Evolutionary conservation across 257 asterid species (phyloP).

Genomic region (Nicotiana tabacum): DNA sequence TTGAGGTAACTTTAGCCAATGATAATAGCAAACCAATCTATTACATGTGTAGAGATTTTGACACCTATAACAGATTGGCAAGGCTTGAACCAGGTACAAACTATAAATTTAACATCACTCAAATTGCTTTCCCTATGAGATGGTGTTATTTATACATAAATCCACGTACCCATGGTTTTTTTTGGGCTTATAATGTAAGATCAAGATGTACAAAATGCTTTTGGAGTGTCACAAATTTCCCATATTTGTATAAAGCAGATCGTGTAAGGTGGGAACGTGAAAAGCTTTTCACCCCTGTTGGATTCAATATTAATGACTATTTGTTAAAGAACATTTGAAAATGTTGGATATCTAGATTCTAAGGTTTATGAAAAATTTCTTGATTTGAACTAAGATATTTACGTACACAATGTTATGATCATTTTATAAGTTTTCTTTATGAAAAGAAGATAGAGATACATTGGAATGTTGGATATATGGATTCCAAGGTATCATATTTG

Average conservation of each 20-base stretch:
- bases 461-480: background rate
- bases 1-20: slow-evolving; percentile 23
- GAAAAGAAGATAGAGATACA: background rate
- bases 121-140: slow-evolving; percentile 25
- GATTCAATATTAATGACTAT: slow-evolving; percentile 1
- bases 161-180: slow-evolving; percentile 13
- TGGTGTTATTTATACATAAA: slow-evolving; percentile 26
- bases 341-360: too few relatives aligned
- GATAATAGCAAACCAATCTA: slow-evolving; percentile 11
- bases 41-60: slow-evolving; percentile 17
- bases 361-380: too few relatives aligned
- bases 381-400: too few relatives aligned
- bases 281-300: slow-evolving; percentile 13
- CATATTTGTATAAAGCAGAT: slow-evolving; percentile 17
- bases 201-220: slow-evolving; percentile 25
- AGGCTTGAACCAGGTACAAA: background rate
- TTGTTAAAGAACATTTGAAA: background rate
- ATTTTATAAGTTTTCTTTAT: background rate
- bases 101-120: slow-evolving; percentile 16
- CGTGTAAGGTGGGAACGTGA: slow-evolving; percentile 27
- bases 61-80: background rate
- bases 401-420: background rate
- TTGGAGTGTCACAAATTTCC: slow-evolving; percentile 17
- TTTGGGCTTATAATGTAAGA: slow-evolving; percentile 26
- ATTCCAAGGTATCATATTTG: background rate